A percentile compares a stretch with the other conserved stretches of the same genome.
Evolutionary conservation across 306 rosid genomes (phyloP).

Genomic region (Lathyrus oleraceus): DNA sequence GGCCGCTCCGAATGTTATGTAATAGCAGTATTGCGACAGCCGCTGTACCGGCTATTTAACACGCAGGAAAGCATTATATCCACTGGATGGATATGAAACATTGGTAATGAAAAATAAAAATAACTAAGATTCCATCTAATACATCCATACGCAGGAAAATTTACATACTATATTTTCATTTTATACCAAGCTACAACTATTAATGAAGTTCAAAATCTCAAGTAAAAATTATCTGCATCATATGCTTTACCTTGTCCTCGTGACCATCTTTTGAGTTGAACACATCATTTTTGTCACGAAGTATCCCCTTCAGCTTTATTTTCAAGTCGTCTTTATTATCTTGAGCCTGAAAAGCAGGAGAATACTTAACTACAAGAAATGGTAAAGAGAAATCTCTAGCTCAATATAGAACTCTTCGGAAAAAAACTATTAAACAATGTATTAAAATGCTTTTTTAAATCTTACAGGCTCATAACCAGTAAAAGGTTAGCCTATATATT

Average conservation of each 20-base stretch:
- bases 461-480: constrained; percentile 50
- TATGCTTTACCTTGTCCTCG: constrained; percentile 68
- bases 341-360: constrained; percentile 46
- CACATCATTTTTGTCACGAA: constrained; percentile 85
- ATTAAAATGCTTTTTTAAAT: constrained; percentile 25
- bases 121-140: neutral
- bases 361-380: constrained; percentile 1
- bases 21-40: no score
- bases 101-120: neutral
- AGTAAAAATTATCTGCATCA: constrained; percentile 8
- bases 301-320: constrained; percentile 68
- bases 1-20: no score
- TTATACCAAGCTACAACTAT: constrained; percentile 12
- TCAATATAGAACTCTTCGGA: neutral
- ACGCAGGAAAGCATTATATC: neutral
- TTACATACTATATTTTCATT: neutral
- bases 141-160: neutral
- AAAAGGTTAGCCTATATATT: constrained; percentile 44
- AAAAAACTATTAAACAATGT: constrained; percentile 1
- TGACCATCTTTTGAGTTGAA: constrained; percentile 66
- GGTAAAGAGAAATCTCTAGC: constrained; percentile 19
- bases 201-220: constrained; percentile 15
- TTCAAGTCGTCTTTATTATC: constrained; percentile 88
- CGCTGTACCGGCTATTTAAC: no score
- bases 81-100: neutral